phyloP scores from a whole-genome alignment of 202 grass and related monocot species.

The Eragrostis tef region DNA sequence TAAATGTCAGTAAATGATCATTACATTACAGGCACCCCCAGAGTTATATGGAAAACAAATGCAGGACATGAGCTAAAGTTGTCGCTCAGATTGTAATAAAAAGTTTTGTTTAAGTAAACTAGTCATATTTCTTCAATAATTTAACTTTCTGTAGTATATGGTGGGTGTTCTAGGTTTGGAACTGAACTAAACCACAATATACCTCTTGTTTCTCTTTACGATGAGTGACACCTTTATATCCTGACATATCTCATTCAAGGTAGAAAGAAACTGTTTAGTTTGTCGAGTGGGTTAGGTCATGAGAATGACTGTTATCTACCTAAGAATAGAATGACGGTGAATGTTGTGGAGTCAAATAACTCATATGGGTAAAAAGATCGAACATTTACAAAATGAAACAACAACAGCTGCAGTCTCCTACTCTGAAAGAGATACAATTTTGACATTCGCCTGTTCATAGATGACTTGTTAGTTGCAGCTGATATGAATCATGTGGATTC shows the following conservation, averaged over 20 bases:
- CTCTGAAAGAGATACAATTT: neutral
- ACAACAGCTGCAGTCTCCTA: neutral
- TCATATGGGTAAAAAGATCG: neutral
- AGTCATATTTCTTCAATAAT: slow-evolving; percentile 8
- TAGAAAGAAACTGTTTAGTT: slow-evolving; percentile 11
- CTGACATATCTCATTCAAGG: neutral
- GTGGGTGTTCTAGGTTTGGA: slow-evolving; percentile 27
- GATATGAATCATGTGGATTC: slow-evolving; percentile 8
- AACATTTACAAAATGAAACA: neutral
- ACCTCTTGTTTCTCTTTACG: slow-evolving; percentile 9
- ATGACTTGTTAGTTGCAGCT: slow-evolving; percentile 13
- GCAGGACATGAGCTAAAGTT: slow-evolving; percentile 1
- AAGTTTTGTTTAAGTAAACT: neutral
- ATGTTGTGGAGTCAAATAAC: neutral
- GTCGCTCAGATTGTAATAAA: neutral
- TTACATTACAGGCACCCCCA: neutral
- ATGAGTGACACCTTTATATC: neutral
- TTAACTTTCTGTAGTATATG: slow-evolving; percentile 26
- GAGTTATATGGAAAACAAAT: neutral
- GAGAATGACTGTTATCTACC: neutral
- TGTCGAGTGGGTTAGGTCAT: slow-evolving; percentile 19
- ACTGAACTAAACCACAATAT: slow-evolving; percentile 5
- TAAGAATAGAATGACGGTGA: neutral
- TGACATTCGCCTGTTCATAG: neutral
- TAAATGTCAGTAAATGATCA: neutral